Conservation (phyloP, 805 yeast genomes). For the Nakazawaea wickerhamii region DNA sequence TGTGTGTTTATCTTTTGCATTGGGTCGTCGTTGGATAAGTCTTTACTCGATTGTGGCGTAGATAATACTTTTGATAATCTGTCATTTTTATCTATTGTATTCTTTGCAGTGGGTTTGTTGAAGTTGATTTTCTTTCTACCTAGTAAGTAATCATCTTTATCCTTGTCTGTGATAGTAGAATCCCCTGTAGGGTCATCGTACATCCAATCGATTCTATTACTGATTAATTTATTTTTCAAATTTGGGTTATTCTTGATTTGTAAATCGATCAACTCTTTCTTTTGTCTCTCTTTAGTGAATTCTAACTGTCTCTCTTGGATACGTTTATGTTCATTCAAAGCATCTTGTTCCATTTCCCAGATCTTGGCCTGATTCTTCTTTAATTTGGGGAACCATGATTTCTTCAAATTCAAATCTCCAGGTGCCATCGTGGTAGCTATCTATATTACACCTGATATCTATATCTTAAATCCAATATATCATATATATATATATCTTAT, state of each 20-base stretch:
- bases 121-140: constrained; percentile 44
- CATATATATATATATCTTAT: no score
- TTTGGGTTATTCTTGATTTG: constrained; percentile 36
- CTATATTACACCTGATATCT: no score
- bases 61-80: constrained; percentile 25
- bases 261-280: constrained; percentile 45
- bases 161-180: constrained; percentile 23
- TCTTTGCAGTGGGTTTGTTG: constrained; percentile 11
- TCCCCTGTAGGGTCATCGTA: constrained; percentile 46
- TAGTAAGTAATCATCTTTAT: constrained; percentile 46
- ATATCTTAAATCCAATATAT: no score
- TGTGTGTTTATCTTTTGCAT: constrained; percentile 36
- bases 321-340: constrained; percentile 61
- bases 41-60: constrained; percentile 17
- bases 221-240: constrained; percentile 25
- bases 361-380: constrained; percentile 81
- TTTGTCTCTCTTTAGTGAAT: constrained; percentile 54
- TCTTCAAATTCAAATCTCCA: constrained; percentile 82
- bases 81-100: constrained; percentile 14
- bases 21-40: constrained; percentile 42
- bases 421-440: constrained; percentile 38
- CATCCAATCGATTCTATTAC: constrained; percentile 78
- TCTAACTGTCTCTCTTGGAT: constrained; percentile 62
- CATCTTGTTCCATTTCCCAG: constrained; percentile 76
- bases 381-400: constrained; percentile 94